phyloP scores from a whole-genome alignment of 805 yeast genomes.

The Candida golubevii region DNA sequence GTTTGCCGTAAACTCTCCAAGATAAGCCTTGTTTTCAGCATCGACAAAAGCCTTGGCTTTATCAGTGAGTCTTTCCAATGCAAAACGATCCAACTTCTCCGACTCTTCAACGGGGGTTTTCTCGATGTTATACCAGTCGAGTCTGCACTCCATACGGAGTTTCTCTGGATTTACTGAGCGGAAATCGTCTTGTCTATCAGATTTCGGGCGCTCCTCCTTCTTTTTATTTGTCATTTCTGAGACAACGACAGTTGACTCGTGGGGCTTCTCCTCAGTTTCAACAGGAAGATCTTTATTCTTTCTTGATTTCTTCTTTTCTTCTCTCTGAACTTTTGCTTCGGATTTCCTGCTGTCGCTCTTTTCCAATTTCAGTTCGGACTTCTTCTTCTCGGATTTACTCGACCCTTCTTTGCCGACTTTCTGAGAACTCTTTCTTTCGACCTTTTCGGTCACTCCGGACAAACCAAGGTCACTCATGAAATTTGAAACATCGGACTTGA shows the following conservation, averaged over 20 bases:
- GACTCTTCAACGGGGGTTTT: slow-evolving; percentile 20
- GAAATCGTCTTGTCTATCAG: slow-evolving; percentile 32
- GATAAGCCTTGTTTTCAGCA: slow-evolving; percentile 65
- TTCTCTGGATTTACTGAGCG: slow-evolving; percentile 54
- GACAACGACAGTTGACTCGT: slow-evolving; percentile 13
- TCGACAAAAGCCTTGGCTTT: slow-evolving; percentile 66
- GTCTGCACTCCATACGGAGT: slow-evolving; percentile 54
- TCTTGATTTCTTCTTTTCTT: background rate
- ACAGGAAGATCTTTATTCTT: background rate
- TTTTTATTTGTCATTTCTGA: slow-evolving; percentile 20
- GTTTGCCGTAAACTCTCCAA: slow-evolving; percentile 67
- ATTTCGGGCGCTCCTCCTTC: slow-evolving; percentile 3
- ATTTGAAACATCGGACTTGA: slow-evolving; percentile 51
- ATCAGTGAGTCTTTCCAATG: slow-evolving; percentile 55
- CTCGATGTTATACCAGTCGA: slow-evolving; percentile 74
- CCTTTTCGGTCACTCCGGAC: slow-evolving; percentile 26
- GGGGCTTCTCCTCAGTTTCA: background rate
- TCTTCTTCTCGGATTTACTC: slow-evolving; percentile 7
- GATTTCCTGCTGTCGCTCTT: background rate
- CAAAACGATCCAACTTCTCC: slow-evolving; percentile 46
- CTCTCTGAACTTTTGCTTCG: background rate
- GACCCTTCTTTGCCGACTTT: slow-evolving; percentile 16
- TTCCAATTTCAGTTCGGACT: background rate
- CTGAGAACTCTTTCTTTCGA: slow-evolving; percentile 19
- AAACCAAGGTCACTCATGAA: slow-evolving; percentile 71